Evolutionary conservation across 257 asterid genomes (phyloP), one percentile per base, ranked within the genome.

Genomic region (Gentiana macrophylla): DNA sequence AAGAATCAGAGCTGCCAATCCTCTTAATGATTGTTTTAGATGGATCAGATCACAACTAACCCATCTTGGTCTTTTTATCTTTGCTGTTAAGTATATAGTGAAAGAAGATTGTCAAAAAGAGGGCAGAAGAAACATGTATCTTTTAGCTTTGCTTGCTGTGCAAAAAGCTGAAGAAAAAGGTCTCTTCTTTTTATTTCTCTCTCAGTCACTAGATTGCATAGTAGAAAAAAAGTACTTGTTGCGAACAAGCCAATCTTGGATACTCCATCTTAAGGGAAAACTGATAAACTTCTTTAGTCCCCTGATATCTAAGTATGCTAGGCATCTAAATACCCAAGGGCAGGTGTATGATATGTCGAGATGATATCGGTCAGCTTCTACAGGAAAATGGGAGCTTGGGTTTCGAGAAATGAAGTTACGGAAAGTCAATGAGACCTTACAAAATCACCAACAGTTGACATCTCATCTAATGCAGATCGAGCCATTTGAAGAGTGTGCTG

Each of bases 301-400:
- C 73, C 87, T 91, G 72, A 91, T 81, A 74, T 80, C 79, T 43
- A 87, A 76, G 82, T 73, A 87, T 5, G 84, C 84, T 58, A 87
- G 84, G 77, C 98, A 91, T 76, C 98, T 79, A 37, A 92, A 82
- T 43, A 96, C 98, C 96, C 95, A 91, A 0, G 98, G 98, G 63
- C 98, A 91, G 44, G 96, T 95, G 45, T 84, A 91, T 1, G 96
- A 91, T 51, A 91, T 61, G 32, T 87, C 82, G 59, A 87, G 64
- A 67, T 91, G 96, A 75, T 91, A 91, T 79, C 98, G 81, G 43
- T 92, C 98, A 36, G 86, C 69, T 75, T 91, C 95, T 49, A 89
- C 79, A 8, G 92, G 88, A 62, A 87, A 87, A 11, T 47, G 63
- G 13, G 98, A 82, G 58, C 72, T 43, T 8, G 89, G 84, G 56